These are phyloP conservation scores for Pleurotus tuber-regium DNA, from an alignment of 768 basidiomycete genomes.

Conservation along the genomic window DNA sequence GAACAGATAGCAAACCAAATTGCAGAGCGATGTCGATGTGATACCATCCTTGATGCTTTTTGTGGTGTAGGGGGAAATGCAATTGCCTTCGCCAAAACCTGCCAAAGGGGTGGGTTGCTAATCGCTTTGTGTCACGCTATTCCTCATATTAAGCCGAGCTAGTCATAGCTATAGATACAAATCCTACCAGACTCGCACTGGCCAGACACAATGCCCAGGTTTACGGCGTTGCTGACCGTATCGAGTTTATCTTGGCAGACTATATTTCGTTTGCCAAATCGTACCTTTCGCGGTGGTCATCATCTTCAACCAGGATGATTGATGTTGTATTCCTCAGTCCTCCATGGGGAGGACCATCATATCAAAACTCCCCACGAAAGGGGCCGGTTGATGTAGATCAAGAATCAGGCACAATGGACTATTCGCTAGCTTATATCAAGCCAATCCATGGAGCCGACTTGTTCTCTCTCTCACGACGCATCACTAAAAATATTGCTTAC, in stretches of 20 bases:
- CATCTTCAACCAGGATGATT: conserved; percentile 47
- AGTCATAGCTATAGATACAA: conserved; percentile 95
- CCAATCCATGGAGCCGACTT: conserved; percentile 85
- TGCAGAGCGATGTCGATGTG: conserved; percentile 86
- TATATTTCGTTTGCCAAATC: conserved; percentile 76
- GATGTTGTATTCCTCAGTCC: conserved; percentile 93
- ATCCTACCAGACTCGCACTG: conserved; percentile 79
- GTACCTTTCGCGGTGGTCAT: conserved; percentile 28
- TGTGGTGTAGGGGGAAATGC: conserved; percentile 98
- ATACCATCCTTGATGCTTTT: conserved; percentile 88
- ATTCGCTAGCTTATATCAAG: conserved; percentile 66
- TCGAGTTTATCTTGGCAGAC: conserved; percentile 90
- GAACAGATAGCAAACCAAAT: conserved; percentile 91
- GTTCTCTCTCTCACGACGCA: conserved; percentile 65
- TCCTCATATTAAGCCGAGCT: too few species aligned
- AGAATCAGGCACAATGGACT: conserved; percentile 43
- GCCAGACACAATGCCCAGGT: conserved; percentile 93
- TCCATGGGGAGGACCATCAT: conserved; percentile 91
- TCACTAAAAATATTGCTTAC: conserved; percentile 85
- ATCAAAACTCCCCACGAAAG: conserved; percentile 27
- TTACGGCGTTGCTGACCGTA: conserved; percentile 92
- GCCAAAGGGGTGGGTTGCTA: conserved; percentile 77
- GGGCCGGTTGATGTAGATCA: background rate
- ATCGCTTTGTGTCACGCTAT: too few species aligned
- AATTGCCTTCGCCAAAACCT: conserved; percentile 95